Conservation (phyloP, 2,329 filamentous ascomycete species). For the Myriosclerotinia duriaeana region DNA sequence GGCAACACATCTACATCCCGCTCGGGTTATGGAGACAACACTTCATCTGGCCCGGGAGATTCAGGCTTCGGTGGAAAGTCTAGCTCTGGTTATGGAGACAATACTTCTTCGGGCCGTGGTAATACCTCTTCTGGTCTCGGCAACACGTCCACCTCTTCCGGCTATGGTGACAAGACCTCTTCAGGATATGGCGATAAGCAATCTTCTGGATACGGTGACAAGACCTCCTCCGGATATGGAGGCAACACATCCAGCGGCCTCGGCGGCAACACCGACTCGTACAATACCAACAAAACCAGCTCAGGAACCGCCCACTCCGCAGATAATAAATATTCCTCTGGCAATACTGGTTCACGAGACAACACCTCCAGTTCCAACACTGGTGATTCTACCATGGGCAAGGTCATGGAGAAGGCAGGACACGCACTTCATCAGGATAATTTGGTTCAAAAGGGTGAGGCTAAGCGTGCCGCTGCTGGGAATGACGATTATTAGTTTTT, state of each 20-base stretch:
- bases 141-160: neutral
- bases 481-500: slow-evolving; percentile 14
- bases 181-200: slow-evolving; percentile 3
- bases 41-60: slow-evolving; percentile 22
- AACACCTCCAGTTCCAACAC: slow-evolving; percentile 35
- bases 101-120: neutral
- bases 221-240: slow-evolving; percentile 10
- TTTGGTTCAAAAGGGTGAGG: slow-evolving; percentile 50
- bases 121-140: neutral
- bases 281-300: slow-evolving; percentile 21
- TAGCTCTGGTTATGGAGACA: slow-evolving; percentile 3
- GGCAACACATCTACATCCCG: slow-evolving; percentile 27
- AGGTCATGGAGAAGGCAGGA: slow-evolving; percentile 59
- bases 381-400: slow-evolving; percentile 47
- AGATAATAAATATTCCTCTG: slow-evolving; percentile 23
- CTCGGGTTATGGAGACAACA: slow-evolving; percentile 19
- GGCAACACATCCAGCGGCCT: slow-evolving; percentile 16
- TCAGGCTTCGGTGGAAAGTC: neutral
- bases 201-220: slow-evolving; percentile 13
- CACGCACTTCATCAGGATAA: slow-evolving; percentile 49
- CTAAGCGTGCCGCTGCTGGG: slow-evolving; percentile 49
- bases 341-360: slow-evolving; percentile 28
- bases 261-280: slow-evolving; percentile 27
- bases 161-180: slow-evolving; percentile 11
- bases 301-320: slow-evolving; percentile 29